Evolutionary conservation across 441 rosid genomes (phyloP).

Genomic region (Cnidoscolus chayamansa): DNA sequence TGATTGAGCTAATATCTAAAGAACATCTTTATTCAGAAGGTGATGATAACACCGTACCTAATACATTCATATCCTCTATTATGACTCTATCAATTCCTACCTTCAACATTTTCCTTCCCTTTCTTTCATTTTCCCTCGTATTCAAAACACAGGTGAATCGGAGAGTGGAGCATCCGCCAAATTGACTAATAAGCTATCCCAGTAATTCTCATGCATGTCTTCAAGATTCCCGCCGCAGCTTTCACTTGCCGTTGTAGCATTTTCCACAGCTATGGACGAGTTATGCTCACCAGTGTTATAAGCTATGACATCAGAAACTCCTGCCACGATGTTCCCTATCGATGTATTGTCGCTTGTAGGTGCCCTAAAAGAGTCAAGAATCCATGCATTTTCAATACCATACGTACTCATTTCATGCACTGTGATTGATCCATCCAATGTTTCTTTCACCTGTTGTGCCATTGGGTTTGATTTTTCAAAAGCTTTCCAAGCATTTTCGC

Average conservation of each 20-base stretch:
- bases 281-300: constrained; percentile 37
- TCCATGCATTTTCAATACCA: constrained; percentile 17
- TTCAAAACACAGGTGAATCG: constrained; percentile 41
- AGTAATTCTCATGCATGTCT: constrained; percentile 62
- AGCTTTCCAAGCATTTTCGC: constrained; percentile 7
- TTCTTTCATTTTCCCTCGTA: background rate
- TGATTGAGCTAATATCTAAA: background rate
- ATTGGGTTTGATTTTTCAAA: background rate
- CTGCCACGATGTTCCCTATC: constrained; percentile 41
- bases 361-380: constrained; percentile 25
- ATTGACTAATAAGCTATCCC: constrained; percentile 69
- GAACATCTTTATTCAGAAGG: background rate
- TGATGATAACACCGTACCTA: background rate
- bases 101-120: background rate
- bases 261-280: constrained; percentile 10
- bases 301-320: constrained; percentile 55
- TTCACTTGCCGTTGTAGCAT: constrained; percentile 17
- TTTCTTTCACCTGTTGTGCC: background rate
- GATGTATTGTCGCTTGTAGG: background rate
- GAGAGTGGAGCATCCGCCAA: constrained; percentile 70
- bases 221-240: constrained; percentile 31
- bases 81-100: background rate
- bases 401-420: constrained; percentile 22
- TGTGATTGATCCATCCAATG: constrained; percentile 8
- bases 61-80: background rate